These are phyloP conservation scores for Fraxinus xanthoxyloides DNA, from an alignment of 305 asterid species.

Conservation along the genomic window DNA sequence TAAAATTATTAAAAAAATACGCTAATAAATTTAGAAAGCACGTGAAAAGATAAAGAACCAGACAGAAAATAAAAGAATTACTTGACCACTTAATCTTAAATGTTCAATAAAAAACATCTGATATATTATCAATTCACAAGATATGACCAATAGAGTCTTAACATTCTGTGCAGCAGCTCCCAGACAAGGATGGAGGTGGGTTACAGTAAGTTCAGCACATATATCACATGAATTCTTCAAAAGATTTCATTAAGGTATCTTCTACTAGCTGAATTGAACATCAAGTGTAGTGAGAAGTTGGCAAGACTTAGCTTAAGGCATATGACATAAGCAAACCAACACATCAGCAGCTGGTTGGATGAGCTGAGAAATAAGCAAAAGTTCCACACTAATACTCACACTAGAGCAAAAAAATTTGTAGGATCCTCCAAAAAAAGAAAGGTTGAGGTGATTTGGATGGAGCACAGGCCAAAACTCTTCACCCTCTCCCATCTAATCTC, in stretches of 20 bases:
- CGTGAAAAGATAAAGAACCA: neutral
- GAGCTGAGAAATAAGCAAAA: neutral
- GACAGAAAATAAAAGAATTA: neutral
- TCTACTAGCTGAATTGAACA: neutral
- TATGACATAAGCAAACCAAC: neutral
- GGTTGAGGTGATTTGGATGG: neutral
- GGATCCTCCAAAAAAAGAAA: neutral
- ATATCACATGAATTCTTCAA: neutral
- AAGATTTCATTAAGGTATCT: neutral
- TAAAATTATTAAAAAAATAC: neutral
- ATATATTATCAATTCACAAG: neutral
- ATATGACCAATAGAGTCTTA: neutral
- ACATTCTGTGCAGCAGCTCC: neutral
- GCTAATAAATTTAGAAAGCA: conserved; percentile 3
- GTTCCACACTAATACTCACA: neutral
- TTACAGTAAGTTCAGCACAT: neutral
- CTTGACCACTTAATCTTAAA: neutral
- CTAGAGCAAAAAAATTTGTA: neutral
- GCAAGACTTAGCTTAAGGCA: neutral
- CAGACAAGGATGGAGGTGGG: neutral
- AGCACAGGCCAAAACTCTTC: neutral
- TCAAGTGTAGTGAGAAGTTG: neutral
- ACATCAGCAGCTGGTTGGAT: neutral
- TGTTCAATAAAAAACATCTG: neutral
- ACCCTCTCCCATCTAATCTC: neutral